Evolutionary conservation across 73 alveolate genomes (phyloP).

Genomic region (Paramecium sonneborni): DNA sequence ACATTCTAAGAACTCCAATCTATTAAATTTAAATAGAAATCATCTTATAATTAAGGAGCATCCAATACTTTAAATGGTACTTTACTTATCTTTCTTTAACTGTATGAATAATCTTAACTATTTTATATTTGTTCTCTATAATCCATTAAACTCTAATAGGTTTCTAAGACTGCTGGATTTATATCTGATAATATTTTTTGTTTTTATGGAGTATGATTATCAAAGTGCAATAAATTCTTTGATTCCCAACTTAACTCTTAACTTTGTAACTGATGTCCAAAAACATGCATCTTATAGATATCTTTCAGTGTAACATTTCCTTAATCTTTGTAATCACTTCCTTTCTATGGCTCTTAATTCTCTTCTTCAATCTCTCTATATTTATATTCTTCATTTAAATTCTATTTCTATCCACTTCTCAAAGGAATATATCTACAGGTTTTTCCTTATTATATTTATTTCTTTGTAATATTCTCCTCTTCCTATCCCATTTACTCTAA

Average conservation of each 20-base stretch:
- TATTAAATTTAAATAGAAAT: conserved; percentile 96
- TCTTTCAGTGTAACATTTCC: conserved; percentile 17
- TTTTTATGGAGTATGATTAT: neutral
- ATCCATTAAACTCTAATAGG: neutral
- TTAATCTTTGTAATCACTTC: conserved; percentile 27
- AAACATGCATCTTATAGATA: conserved; percentile 52
- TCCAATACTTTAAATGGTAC: conserved; percentile 98
- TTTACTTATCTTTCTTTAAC: conserved; percentile 90
- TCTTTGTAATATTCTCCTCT: neutral
- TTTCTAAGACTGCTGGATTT: neutral
- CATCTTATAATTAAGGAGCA: conserved; percentile 98
- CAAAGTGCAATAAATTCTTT: neutral
- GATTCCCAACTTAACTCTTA: conserved; percentile 9
- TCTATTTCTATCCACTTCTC: neutral
- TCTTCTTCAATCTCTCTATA: conserved; percentile 28
- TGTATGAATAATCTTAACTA: neutral
- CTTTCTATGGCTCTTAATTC: neutral
- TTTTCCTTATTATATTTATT: neutral
- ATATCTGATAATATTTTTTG: neutral
- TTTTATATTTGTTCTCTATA: neutral
- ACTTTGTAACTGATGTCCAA: neutral
- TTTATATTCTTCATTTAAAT: conserved; percentile 19
- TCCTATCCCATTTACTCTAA: conserved; percentile 24
- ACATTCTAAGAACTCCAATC: conserved; percentile 95
- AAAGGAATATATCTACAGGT: conserved; percentile 52